Base-by-base conservation (phyloP, 495 filamentous ascomycete species). In the Aspergillus kassunensis region DNA sequence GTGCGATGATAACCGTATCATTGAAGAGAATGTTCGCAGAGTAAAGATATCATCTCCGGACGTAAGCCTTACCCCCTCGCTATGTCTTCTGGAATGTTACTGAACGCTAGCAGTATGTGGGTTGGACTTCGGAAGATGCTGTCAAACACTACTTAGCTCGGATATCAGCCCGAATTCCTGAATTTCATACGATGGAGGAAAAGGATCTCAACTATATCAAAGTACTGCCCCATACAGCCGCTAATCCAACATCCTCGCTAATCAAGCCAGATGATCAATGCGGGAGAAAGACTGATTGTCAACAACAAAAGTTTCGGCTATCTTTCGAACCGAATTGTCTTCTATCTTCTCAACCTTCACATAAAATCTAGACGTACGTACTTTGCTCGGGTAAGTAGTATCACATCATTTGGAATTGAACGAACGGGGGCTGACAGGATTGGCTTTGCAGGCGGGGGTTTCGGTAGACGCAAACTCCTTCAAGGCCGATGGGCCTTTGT, bases 11-110 rank as follows among this genome's bases (percentile, higher is more conserved):
- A 84, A 91, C 51, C 82, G 82, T 30, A 95, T 99, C 50, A 92
- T 99, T 46, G 87, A 95, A 65, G 93, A 97, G 68, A 99, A 99
- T 65, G 95, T 96, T 37, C 85, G 92, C 42, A 88, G 86, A 56
- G 95, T 99, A 59, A 99, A 99, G 71, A 97, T 99, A 42, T 93
- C 89, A 21, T 96, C 90, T n/a, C 95, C 95, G 3, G 95, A 99
- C 72, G 87, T 90, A 66, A 70, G 79, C 71, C 12, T 53, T 31
- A 1, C 10, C 15, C 6, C 18, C 20, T 16, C 37, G 18, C 44
- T 36, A 44, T 20, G 19, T 30, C n/a, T 25, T 15, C 16, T 34
- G 19, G 7, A 11, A 4, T 15, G 37, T 24, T 18, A 51, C 51
- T 68, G 76, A 48, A 70, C 37, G 2, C 24, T 39, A 29, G 2